Evolutionary conservation across 768 basidiomycete genomes (phyloP).

Genomic region (Multifurca ochricompacta): DNA sequence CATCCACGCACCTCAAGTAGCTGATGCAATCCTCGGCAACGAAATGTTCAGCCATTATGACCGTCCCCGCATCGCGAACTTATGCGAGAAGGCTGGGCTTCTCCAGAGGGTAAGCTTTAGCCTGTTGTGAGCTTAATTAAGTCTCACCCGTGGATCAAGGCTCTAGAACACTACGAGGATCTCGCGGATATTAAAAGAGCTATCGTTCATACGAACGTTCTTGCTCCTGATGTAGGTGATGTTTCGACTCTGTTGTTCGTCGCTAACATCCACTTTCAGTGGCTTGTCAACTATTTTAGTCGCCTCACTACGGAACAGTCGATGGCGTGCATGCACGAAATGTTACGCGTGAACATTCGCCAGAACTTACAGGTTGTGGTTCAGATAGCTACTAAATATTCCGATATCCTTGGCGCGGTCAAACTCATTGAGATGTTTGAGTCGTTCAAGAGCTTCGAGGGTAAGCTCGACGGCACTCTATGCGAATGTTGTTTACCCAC

Average conservation of each 20-base stretch:
- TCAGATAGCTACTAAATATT: constrained; percentile 98
- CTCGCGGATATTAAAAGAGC: constrained; percentile 98
- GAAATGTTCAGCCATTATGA: constrained; percentile 99
- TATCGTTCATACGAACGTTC: constrained; percentile 81
- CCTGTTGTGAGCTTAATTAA: neutral
- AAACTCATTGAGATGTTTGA: constrained; percentile 99
- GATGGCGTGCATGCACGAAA: constrained; percentile 92
- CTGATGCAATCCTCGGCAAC: constrained; percentile 97
- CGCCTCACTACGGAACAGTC: constrained; percentile 96
- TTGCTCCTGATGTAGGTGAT: constrained; percentile 68
- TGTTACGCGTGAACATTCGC: constrained; percentile 93
- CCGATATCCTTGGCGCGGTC: constrained; percentile 93
- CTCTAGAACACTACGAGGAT: constrained; percentile 97
- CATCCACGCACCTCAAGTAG: constrained; percentile 94
- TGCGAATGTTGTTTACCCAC: neutral
- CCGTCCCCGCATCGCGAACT: constrained; percentile 90
- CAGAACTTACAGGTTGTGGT: constrained; percentile 96
- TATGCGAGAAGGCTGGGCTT: constrained; percentile 97
- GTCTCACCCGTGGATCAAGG: constrained; percentile 40
- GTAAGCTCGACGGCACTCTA: constrained; percentile 30
- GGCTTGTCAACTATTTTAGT: constrained; percentile 97
- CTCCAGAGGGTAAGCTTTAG: constrained; percentile 67
- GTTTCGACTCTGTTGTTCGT: neutral
- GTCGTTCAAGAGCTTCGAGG: constrained; percentile 95
- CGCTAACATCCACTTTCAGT: constrained; percentile 39